Base-by-base conservation (phyloP, 495 filamentous ascomycete species). In the Ramalina intermedia region DNA sequence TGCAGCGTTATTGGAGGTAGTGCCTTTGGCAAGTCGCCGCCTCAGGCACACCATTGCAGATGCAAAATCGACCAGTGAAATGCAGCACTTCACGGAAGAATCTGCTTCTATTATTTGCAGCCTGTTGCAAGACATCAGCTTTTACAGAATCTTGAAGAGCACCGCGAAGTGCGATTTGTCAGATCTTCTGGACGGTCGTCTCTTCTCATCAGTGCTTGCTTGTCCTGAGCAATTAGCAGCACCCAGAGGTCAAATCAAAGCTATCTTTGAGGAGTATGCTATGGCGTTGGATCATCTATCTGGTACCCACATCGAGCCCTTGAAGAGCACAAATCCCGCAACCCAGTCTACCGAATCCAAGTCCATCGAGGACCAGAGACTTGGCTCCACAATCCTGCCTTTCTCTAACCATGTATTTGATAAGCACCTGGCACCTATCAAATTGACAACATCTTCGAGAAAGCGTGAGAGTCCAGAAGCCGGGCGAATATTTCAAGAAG, bases 171-270 rank as follows among this genome's bases (percentile, higher is more conserved):
- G 69, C 55, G 75, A 84, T 54, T 52, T 79, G 0, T 69, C 64
- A 18, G 82, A 87, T 56, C 58, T 80, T 9, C 47, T 85, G n/a
- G 82, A 87, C 55, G 82, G 82, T 16, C 67, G 76, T 38, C 53
- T 85, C 2, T 73, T 82, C 47, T 51, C 59, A 23, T 18, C 39
- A 41, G 21, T 41, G n/a, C 18, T 23, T 23, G 17, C 43, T 41
- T 41, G 21, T 41, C 17, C 39, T 41, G 9, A 24, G 39, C 17
- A 20, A 13, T 18, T 41, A 9, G 17, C 21, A 24, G 21, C 8
- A 41, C 8, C 39, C 39, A n/a, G 39, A 12, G 21, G 9, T 2
- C 29, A 33, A 33, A 33, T 7, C 23, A 36, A 46, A 46, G 1
- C 24, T 36, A 37, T 16, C 35, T 48, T 27, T 36, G 27, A 48